These are phyloP conservation scores for Leishmania gerbilli DNA, from an alignment of 208 protist genomes.

Conservation along the genomic window DNA sequence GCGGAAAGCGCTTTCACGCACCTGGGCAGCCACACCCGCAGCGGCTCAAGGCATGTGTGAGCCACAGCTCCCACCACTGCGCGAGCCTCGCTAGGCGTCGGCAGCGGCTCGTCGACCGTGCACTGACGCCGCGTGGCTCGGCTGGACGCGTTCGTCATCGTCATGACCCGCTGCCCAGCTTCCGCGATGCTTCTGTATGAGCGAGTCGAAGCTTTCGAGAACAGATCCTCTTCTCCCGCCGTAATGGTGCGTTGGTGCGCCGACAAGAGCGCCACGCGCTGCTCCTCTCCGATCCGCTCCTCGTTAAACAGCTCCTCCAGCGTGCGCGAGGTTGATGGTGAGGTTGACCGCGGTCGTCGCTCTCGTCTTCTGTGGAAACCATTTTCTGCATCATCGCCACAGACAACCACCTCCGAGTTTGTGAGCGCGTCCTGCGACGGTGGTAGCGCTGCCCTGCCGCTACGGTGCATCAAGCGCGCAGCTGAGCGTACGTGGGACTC, in stretches of 20 bases:
- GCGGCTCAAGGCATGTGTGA: not conserved
- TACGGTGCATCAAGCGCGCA: not conserved
- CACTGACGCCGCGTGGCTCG: not conserved
- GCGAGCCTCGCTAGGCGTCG: not conserved
- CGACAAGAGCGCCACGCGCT: not conserved
- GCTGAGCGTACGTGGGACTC: not conserved
- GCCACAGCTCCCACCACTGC: not conserved
- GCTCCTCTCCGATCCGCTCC: conserved; percentile 2
- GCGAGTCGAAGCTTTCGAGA: not conserved
- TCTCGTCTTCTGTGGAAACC: not conserved
- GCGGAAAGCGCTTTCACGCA: conserved; percentile 1
- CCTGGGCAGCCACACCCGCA: conserved; percentile 21
- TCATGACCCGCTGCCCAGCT: not conserved
- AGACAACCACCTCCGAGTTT: not conserved
- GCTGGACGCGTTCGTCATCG: not conserved
- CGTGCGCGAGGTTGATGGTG: not conserved
- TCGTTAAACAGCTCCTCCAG: conserved; percentile 5
- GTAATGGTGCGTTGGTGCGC: not conserved
- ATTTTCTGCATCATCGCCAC: not conserved
- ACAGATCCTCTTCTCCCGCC: not conserved
- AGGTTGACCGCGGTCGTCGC: too few species aligned
- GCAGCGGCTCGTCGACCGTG: not conserved
- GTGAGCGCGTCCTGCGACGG: not conserved
- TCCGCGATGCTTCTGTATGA: not conserved
- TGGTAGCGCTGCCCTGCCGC: not conserved